These are phyloP conservation scores for Podosphaera aphanis DNA, from an alignment of 2,329 filamentous ascomycete genomes.

Conservation along the genomic window DNA sequence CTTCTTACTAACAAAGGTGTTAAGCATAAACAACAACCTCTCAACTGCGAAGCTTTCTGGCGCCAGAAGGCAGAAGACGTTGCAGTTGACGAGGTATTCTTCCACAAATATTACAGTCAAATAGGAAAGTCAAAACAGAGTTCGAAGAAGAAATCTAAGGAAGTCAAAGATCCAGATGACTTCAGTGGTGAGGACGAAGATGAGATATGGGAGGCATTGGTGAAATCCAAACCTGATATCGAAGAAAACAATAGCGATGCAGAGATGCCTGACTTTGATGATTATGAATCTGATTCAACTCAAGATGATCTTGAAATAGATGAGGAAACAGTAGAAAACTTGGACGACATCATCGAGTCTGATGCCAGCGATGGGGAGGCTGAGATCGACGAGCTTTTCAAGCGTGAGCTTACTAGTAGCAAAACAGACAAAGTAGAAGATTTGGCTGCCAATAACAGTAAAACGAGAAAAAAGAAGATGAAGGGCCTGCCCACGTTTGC, in stretches of 20 bases:
- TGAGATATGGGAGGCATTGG: constrained; percentile 80
- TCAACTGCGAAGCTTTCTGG: constrained; percentile 86
- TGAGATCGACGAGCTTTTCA: constrained; percentile 16
- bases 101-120: constrained; percentile 85
- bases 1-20: constrained; percentile 25
- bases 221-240: constrained; percentile 55
- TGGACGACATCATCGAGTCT: constrained; percentile 16
- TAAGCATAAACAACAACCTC: constrained; percentile 31
- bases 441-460: constrained; percentile 14
- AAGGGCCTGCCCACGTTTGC: constrained; percentile 84
- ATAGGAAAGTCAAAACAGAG: constrained; percentile 36
- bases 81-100: constrained; percentile 82
- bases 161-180: constrained; percentile 21
- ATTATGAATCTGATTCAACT: constrained; percentile 16
- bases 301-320: constrained; percentile 19
- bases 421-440: background rate
- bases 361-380: constrained; percentile 23
- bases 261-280: constrained; percentile 28
- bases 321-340: constrained; percentile 8
- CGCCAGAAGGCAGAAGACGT: constrained; percentile 73
- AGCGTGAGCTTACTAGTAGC: background rate
- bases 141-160: constrained; percentile 31
- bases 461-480: constrained; percentile 56
- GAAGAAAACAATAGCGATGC: constrained; percentile 34
- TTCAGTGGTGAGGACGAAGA: constrained; percentile 42